A percentile compares a stretch with the other conserved stretches of the same genome.
These are phyloP conservation scores for Globisporangium paddicum DNA, from an alignment of 352 stramenopile genomes.

Conservation along the genomic window DNA sequence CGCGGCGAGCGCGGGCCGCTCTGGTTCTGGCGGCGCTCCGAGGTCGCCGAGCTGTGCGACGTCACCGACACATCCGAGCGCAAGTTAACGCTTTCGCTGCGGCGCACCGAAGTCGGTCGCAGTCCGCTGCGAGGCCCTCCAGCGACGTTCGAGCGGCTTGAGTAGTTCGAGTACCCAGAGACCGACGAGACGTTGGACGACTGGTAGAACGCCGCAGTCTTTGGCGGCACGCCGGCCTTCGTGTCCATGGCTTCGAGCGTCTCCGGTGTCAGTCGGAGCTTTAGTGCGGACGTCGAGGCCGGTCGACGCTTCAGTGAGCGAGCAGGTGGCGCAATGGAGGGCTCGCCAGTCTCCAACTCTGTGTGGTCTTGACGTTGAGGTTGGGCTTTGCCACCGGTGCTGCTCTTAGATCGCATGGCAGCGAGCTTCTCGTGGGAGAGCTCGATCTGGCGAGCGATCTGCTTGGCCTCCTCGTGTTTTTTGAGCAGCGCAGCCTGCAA, in stretches of 20 bases:
- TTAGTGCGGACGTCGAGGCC: conserved; percentile 16
- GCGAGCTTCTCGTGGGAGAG: conserved; percentile 47
- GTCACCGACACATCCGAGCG: conserved; percentile 49
- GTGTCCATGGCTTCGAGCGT: conserved; percentile 54
- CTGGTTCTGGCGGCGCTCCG: conserved; percentile 23
- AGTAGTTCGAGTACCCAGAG: conserved; percentile 52
- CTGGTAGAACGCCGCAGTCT: conserved; percentile 37
- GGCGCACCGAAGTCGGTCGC: background rate
- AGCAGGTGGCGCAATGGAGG: conserved; percentile 4
- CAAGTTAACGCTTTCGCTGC: conserved; percentile 11
- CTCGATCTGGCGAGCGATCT: conserved; percentile 54
- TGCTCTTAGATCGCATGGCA: conserved; percentile 22
- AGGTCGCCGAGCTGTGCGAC: conserved; percentile 53
- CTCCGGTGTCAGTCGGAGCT: conserved; percentile 50
- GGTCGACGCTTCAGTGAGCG: conserved; percentile 1
- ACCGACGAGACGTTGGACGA: conserved; percentile 66
- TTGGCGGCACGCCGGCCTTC: conserved; percentile 42
- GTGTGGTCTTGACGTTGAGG: background rate
- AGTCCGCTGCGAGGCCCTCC: conserved; percentile 20
- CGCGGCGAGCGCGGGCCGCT: conserved; percentile 29
- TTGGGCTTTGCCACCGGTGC: conserved; percentile 1
- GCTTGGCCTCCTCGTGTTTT: conserved; percentile 78
- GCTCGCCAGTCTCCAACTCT: background rate
- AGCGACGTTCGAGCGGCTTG: conserved; percentile 25
- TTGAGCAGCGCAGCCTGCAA: conserved; percentile 58